Base-by-base conservation (phyloP, 352 stramenopile species). In the Phytophthora fragariaefolia region DNA sequence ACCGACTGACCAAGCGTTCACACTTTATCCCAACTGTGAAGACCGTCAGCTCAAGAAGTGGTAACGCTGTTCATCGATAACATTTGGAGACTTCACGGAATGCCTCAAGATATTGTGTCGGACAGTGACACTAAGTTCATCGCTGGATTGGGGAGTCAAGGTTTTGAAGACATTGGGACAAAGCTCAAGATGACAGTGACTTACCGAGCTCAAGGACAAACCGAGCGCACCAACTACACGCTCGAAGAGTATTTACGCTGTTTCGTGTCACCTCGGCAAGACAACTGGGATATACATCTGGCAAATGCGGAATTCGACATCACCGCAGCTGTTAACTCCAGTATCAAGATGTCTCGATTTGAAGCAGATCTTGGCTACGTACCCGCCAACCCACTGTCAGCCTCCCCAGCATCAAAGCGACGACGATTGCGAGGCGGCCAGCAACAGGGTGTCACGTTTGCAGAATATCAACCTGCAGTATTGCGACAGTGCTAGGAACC, bases 71-170 rank as follows among this genome's bases (percentile, higher is more conserved):
- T 63, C 17, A 63, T 63, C 43, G 45, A 63, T 8, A 54, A 56
- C 22, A 55, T 63, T 20, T 50, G 55, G 55, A 47, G 26, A 8
- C 28, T 63, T 10, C 28, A 63, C 6, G 20, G 55, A 7, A 61
- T 61, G 40, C 53, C 38, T 9, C 13, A 40, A 27, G 30, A 42
- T 27, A 69, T 63, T 22, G 28, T 69, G 4, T 63, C 61, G 17
- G 53, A 69, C 17, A 52, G 46, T 17, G 61, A 69, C 34, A 55
- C 22, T 10, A 69, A 46, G 52, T 69, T 69, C 22, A 26, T 63
- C 6, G 51, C 53, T 6, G 27, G 26, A 9, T 69, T 69, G 6
- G 54, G 61, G 45, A 43, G 28, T 24, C 58, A 59, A 55, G 46
- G 34, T 0, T 23, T 32, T 6, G 23, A 49, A 23, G 20, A n/a